Percentiles rank a stretch among this genome's conserved stretches.
phyloP scores from a whole-genome alignment of 2,329 filamentous ascomycete genomes.

The Calonectria hawksworthii region DNA sequence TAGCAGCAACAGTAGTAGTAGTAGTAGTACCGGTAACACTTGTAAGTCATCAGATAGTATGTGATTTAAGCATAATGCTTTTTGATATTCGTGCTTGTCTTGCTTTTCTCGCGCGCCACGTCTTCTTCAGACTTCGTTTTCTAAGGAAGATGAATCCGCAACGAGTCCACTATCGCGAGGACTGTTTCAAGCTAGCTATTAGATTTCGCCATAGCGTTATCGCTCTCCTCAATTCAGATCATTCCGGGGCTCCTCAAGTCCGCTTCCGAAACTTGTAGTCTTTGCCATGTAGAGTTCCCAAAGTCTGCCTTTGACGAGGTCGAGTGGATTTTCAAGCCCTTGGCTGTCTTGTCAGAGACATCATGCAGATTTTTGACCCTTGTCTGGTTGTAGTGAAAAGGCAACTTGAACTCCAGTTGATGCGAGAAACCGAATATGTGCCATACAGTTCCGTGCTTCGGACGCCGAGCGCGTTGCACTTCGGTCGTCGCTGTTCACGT shows the following conservation, averaged over 20 bases:
- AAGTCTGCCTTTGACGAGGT: constrained; percentile 48
- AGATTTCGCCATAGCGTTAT: constrained; percentile 53
- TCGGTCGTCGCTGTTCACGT: constrained; percentile 36
- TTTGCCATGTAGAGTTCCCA: constrained; percentile 42
- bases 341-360: constrained; percentile 46
- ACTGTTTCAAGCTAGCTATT: constrained; percentile 54
- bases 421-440: constrained; percentile 41
- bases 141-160: constrained; percentile 41
- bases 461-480: constrained; percentile 35
- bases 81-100: constrained; percentile 50
- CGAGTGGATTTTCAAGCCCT: constrained; percentile 48
- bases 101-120: constrained; percentile 44
- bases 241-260: constrained; percentile 42
- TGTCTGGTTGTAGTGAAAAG: constrained; percentile 40
- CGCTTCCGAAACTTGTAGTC: constrained; percentile 44
- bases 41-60: constrained; percentile 23
- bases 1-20: neutral
- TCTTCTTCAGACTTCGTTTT: constrained; percentile 43
- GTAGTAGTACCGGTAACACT: constrained; percentile 6
- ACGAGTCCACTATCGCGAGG: constrained; percentile 49
- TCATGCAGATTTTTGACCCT: constrained; percentile 35
- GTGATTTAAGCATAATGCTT: constrained; percentile 47
- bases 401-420: constrained; percentile 47
- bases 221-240: constrained; percentile 50
- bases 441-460: constrained; percentile 35